Conservation (phyloP, 1,139 yeast species). For the Fermentozyma sake region DNA sequence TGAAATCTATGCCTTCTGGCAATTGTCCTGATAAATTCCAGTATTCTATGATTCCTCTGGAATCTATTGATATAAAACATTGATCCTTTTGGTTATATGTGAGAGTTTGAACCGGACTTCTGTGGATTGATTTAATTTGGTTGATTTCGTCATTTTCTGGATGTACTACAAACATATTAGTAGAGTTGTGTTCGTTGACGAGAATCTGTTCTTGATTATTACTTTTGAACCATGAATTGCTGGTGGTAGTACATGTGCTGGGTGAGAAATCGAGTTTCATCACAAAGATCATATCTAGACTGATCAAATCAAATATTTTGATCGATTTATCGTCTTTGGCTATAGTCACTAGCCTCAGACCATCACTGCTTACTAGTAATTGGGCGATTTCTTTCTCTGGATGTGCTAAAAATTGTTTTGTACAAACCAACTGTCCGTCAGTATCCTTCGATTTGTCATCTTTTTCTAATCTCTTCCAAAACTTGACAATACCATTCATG, state of each 20-base stretch:
- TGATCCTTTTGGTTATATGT: constrained; percentile 23
- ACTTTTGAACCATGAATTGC: constrained; percentile 18
- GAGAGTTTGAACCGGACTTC: constrained; percentile 21
- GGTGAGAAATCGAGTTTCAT: constrained; percentile 21
- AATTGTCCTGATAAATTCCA: constrained; percentile 22
- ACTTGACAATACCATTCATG: constrained; percentile 36
- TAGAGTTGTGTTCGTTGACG: constrained; percentile 18
- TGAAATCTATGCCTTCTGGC: constrained; percentile 18
- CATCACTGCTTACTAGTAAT: constrained; percentile 12
- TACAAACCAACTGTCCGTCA: constrained; percentile 25
- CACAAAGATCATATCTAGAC: constrained; percentile 39
- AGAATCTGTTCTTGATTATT: constrained; percentile 13
- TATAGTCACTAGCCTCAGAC: constrained; percentile 25
- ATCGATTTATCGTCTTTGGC: constrained; percentile 23
- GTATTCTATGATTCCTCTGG: constrained; percentile 40
- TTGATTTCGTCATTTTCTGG: constrained; percentile 15
- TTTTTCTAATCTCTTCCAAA: constrained; percentile 27
- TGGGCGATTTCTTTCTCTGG: constrained; percentile 11
- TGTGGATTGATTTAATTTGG: constrained; percentile 24
- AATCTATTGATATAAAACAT: constrained; percentile 36
- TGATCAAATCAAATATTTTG: constrained; percentile 36
- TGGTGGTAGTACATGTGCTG: constrained; percentile 6
- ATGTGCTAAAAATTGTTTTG: constrained; percentile 34
- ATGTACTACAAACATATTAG: constrained; percentile 18
- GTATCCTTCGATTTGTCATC: constrained; percentile 4